These are phyloP conservation scores for Hymenoscyphus infarciens DNA, from an alignment of 2,329 filamentous ascomycete species.

Conservation along the genomic window DNA sequence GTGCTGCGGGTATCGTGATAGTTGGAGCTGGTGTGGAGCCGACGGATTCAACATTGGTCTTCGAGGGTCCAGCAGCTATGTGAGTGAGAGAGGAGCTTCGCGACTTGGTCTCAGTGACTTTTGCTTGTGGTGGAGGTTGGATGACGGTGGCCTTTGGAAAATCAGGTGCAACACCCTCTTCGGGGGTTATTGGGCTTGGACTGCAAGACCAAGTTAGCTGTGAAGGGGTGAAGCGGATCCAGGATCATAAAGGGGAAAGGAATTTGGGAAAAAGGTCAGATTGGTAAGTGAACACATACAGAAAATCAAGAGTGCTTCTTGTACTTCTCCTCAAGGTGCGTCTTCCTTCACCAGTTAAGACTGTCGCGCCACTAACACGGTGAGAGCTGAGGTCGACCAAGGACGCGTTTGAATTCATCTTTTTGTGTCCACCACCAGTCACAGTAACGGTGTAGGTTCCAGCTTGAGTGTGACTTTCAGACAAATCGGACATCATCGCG, in stretches of 20 bases:
- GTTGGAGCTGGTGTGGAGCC: neutral
- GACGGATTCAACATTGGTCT: neutral
- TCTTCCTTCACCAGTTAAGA: neutral
- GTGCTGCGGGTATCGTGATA: neutral
- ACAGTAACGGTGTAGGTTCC: too few relatives aligned
- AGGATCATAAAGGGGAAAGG: neutral
- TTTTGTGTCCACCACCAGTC: too few relatives aligned
- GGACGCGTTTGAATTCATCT: too few relatives aligned
- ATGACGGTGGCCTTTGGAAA: neutral
- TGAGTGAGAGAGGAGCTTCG: neutral
- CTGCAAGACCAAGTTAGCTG: neutral
- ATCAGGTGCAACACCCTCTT: too few relatives aligned
- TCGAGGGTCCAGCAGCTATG: neutral
- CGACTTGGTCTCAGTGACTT: neutral
- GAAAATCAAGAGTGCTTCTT: neutral
- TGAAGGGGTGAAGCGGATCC: neutral
- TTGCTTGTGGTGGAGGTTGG: slow-evolving; percentile 3
- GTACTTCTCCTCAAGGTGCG: neutral
- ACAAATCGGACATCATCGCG: too few relatives aligned
- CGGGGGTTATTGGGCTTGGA: too few relatives aligned
- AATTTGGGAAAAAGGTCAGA: too few relatives aligned
- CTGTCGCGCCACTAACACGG: neutral
- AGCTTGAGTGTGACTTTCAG: too few relatives aligned
- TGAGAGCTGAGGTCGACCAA: too few relatives aligned
- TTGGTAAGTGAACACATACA: neutral